phyloP scores from a whole-genome alignment of 306 rosid species.

The Begonia peltatifolia region DNA sequence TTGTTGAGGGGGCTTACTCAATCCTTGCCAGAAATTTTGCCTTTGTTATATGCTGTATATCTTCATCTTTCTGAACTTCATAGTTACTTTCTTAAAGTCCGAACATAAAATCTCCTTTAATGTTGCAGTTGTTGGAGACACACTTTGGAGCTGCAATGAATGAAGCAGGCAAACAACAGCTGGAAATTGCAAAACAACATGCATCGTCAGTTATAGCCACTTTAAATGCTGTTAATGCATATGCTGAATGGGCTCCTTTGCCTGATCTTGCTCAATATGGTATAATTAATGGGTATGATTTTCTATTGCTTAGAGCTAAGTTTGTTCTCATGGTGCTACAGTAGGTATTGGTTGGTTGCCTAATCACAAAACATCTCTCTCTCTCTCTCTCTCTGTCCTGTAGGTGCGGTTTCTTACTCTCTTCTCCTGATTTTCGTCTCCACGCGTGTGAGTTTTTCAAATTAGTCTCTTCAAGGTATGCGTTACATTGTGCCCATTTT shows the following conservation, averaged over 20 bases:
- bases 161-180: constrained; percentile 65
- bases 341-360: no score
- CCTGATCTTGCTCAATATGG: constrained; percentile 84
- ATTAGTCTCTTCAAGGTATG: constrained; percentile 77
- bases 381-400: constrained; percentile 9
- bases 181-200: constrained; percentile 67
- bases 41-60: constrained; percentile 60
- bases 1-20: constrained; percentile 81
- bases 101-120: constrained; percentile 16
- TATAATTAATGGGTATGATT: constrained; percentile 73
- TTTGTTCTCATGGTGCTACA: background rate
- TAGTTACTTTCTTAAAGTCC: constrained; percentile 5
- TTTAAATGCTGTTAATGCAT: constrained; percentile 80
- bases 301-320: constrained; percentile 12
- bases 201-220: constrained; percentile 65
- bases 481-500: constrained; percentile 8
- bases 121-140: constrained; percentile 68
- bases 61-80: constrained; percentile 14
- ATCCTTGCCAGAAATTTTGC: constrained; percentile 81
- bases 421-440: constrained; percentile 85
- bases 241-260: constrained; percentile 98
- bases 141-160: constrained; percentile 71
- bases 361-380: background rate
- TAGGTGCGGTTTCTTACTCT: constrained; percentile 85
- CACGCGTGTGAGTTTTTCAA: constrained; percentile 97